Evolutionary conservation across 257 asterid species (phyloP).

Genomic region (Scutellaria galericulata): DNA sequence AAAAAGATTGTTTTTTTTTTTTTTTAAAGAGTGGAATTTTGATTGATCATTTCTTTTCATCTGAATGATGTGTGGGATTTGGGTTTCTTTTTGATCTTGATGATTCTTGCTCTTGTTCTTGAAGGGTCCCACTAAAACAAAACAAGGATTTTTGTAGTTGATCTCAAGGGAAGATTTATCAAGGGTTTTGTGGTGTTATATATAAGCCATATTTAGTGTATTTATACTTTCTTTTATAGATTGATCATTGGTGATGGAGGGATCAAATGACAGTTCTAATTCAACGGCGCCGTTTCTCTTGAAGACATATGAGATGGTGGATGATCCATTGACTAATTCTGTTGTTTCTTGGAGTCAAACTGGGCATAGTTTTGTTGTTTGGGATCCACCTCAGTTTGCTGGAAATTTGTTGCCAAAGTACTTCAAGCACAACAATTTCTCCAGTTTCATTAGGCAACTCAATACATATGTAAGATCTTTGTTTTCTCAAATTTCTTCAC

Average conservation of each 20-base stretch:
- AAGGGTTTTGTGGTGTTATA: background rate
- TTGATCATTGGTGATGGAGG: constrained; percentile 61
- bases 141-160: constrained; percentile 4
- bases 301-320: constrained; percentile 92
- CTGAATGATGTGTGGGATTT: constrained; percentile 24
- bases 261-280: constrained; percentile 57
- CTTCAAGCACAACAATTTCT: constrained; percentile 92
- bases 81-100: background rate
- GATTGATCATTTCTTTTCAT: background rate
- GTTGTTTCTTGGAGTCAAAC: constrained; percentile 80
- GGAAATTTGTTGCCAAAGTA: constrained; percentile 81
- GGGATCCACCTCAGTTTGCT: constrained; percentile 92
- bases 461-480: constrained; percentile 81
- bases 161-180: constrained; percentile 16
- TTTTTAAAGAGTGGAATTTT: constrained; percentile 3
- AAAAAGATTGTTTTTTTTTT: no score
- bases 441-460: constrained; percentile 92
- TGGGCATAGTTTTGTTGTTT: constrained; percentile 77
- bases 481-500: constrained; percentile 17
- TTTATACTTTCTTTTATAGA: background rate
- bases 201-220: background rate
- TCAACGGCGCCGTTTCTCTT: constrained; percentile 84
- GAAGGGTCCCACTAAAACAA: constrained; percentile 4
- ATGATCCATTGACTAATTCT: constrained; percentile 61
- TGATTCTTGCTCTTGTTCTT: constrained; percentile 11